A percentile compares a stretch with the other conserved stretches of the same genome.
Evolutionary conservation across 176 grass and related monocot genomes (phyloP).

Genomic region (Carex littledalei): DNA sequence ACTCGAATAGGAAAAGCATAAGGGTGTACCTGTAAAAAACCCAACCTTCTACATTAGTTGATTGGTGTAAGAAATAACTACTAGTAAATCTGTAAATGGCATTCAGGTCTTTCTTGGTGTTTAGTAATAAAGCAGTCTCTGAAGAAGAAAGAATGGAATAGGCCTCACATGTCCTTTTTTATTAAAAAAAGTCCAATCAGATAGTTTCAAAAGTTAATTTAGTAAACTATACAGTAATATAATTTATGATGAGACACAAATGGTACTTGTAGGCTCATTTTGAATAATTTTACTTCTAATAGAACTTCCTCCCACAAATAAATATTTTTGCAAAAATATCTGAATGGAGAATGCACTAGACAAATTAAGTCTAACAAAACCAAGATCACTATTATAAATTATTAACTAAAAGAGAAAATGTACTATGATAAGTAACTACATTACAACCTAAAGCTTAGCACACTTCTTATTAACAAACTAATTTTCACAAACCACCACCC

Average conservation of each 20-base stretch:
- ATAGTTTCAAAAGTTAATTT: background rate
- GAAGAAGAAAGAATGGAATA: background rate
- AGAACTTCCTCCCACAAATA: background rate
- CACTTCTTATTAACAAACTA: too few species aligned
- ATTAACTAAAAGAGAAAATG: background rate
- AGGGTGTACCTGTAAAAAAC: conserved; percentile 36
- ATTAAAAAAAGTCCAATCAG: background rate
- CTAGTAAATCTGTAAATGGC: background rate
- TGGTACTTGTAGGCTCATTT: background rate
- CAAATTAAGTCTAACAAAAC: background rate
- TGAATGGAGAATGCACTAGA: background rate
- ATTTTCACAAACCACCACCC: too few species aligned
- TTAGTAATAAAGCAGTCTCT: background rate
- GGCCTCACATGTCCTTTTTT: background rate
- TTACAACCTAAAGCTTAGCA: too few species aligned
- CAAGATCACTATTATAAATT: background rate
- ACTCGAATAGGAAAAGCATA: conserved; percentile 60
- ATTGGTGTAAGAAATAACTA: background rate
- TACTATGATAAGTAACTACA: too few species aligned
- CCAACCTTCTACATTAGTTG: background rate
- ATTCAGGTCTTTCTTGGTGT: background rate
- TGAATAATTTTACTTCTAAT: background rate
- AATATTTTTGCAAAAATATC: background rate
- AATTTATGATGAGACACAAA: background rate
- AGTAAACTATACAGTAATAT: background rate